These are phyloP conservation scores for Phytophthora chlamydospora DNA, from an alignment of 352 stramenopile genomes.

Conservation along the genomic window DNA sequence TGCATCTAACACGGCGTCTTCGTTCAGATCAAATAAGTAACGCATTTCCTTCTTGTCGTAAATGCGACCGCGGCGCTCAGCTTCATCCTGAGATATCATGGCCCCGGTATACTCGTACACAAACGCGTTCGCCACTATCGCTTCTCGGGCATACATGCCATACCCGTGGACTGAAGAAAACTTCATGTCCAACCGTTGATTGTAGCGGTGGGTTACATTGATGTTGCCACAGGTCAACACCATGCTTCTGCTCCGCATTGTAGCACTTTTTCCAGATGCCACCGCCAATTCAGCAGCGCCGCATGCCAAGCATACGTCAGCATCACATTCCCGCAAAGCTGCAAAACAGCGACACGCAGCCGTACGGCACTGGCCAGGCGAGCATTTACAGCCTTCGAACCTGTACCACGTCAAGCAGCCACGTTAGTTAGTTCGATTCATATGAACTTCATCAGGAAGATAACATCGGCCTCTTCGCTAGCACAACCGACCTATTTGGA, in stretches of 20 bases:
- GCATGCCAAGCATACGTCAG: conserved; percentile 56
- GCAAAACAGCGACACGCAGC: conserved; percentile 55
- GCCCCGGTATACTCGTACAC: conserved; percentile 69
- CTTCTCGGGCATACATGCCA: conserved; percentile 53
- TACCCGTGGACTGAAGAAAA: conserved; percentile 64
- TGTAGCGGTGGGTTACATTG: conserved; percentile 25
- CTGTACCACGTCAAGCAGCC: conserved; percentile 12
- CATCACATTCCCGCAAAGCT: conserved; percentile 62
- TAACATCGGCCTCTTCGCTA: background rate
- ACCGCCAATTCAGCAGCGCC: conserved; percentile 50
- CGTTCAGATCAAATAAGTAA: conserved; percentile 93
- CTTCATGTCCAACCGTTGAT: conserved; percentile 49
- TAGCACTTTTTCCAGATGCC: conserved; percentile 2
- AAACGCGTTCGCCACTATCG: conserved; percentile 50
- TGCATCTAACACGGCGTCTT: conserved; percentile 89
- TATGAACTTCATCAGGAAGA: background rate
- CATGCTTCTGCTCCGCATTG: background rate
- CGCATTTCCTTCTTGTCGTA: conserved; percentile 83
- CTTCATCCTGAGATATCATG: conserved; percentile 66
- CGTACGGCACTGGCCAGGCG: conserved; percentile 50
- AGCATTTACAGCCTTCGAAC: conserved; percentile 62
- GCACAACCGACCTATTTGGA: conserved; percentile 44
- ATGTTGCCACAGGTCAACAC: conserved; percentile 23
- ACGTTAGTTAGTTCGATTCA: background rate
- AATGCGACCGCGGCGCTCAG: conserved; percentile 67